Base-by-base conservation (phyloP, 371 early-diverging fungal species). In the Furculomyces boomerangus region DNA sequence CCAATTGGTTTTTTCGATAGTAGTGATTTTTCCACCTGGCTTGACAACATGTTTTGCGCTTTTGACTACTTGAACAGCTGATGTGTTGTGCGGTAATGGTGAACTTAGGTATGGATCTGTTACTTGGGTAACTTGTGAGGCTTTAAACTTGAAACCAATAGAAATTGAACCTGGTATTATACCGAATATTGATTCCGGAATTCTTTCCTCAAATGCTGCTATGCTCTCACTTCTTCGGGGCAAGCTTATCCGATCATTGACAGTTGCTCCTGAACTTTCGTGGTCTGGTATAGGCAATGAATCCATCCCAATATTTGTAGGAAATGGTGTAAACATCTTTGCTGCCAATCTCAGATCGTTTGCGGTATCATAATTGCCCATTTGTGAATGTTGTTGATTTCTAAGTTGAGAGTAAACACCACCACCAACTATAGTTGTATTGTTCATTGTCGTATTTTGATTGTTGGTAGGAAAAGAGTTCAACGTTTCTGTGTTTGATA, bases 31-130 rank as follows among this genome's bases (percentile, higher is more conserved):
- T 0, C 68, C 62, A 27, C 67, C 67, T 24, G 61, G 61, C 28
- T 67, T 67, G 57, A 68, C 62, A 26, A 68, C 68, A 0, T 68
- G 66, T 2, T 59, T 58, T 1, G 68, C 48, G 58, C 59, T 60
- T 29, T 67, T 67, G 46, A 67, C 64, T 16, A 55, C 60, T 52
- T 62, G 60, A 53, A 67, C 62, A 18, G 68, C 61, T 8, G 61
- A 58, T 18, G 57, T 53, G 40, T 57, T 58, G 14, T 47, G 29
- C 5, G 67, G 68, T 43, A 67, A 3, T 3, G 43, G 43, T 20
- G 10, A n/a, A 16, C 18, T 20, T 13, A 43, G 22, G 3, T 13
- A 5, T 13, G 43, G 43, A 43, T 43, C 20, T 5, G 43, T 43
- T 3, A 43, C 43, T 43, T 43, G 43, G 20, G 20, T 43, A 5